phyloP scores from a whole-genome alignment of 345 rosid species.

The Sonneratia caseolaris region DNA sequence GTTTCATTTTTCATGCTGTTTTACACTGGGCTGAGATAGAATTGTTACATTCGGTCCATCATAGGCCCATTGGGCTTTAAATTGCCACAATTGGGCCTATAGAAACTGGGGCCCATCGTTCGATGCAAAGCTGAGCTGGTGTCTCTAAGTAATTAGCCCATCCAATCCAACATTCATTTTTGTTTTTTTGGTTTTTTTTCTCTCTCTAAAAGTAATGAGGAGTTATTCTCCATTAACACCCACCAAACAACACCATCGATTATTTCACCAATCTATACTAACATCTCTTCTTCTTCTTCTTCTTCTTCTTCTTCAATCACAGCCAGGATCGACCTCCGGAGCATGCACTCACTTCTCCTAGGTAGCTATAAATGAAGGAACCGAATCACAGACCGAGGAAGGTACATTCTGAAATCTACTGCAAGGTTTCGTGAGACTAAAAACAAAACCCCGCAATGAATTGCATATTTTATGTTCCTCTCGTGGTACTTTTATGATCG shows the following conservation, averaged over 20 bases:
- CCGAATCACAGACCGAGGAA: not conserved
- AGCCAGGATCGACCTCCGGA: constrained; percentile 12
- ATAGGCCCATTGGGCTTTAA: not conserved
- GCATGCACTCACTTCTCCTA: constrained; percentile 8
- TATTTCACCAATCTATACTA: not conserved
- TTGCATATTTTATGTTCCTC: not conserved
- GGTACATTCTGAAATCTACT: not conserved
- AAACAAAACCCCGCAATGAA: not conserved
- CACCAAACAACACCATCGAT: not conserved
- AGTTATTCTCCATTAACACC: too few species aligned
- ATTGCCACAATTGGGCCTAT: not conserved
- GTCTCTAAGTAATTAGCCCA: too few species aligned
- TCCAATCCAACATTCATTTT: too few species aligned
- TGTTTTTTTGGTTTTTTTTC: too few species aligned
- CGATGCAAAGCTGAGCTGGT: not conserved
- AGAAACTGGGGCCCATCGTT: not conserved
- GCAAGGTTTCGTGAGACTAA: not conserved
- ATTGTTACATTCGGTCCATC: not conserved
- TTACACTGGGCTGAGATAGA: not conserved
- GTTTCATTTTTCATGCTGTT: too few species aligned
- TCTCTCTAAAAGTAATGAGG: too few species aligned
- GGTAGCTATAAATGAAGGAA: not conserved
- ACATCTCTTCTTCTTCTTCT: not conserved
- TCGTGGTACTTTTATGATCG: not conserved
- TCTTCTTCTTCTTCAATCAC: not conserved